Conservation (phyloP, 352 stramenopile genomes). For the Phytopythium cucurbitacearum region DNA sequence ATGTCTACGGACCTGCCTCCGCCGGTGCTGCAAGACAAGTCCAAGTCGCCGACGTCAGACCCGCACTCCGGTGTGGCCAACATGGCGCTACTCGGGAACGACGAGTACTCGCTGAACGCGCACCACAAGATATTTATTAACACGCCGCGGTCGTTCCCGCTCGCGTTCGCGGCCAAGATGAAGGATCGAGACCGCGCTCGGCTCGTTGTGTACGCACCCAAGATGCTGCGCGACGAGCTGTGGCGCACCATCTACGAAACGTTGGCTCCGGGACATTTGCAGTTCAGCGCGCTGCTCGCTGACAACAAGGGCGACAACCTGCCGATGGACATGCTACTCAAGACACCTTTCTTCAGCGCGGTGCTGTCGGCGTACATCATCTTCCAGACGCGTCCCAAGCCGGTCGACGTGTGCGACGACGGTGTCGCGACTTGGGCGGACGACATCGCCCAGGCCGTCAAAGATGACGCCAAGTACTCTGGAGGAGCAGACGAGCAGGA, state of each 20-base stretch:
- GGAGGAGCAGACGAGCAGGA: conserved; percentile 12
- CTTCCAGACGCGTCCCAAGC: conserved; percentile 30
- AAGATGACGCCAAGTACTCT: not conserved
- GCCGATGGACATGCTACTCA: conserved; percentile 55
- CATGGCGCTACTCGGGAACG: conserved; percentile 27
- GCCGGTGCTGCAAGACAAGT: conserved; percentile 54
- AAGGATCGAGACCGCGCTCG: conserved; percentile 34
- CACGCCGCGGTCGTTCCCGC: conserved; percentile 58
- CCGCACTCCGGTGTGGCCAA: no score
- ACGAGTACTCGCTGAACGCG: conserved; percentile 66
- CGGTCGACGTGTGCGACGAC: conserved; percentile 13
- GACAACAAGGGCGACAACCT: conserved; percentile 64
- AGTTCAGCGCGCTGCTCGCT: conserved; percentile 48
- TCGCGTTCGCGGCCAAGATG: conserved; percentile 41
- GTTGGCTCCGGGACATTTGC: conserved; percentile 44
- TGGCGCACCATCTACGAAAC: conserved; percentile 73
- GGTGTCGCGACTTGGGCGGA: conserved; percentile 13
- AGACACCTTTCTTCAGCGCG: conserved; percentile 55
- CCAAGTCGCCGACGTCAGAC: conserved; percentile 27
- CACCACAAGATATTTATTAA: conserved; percentile 87
- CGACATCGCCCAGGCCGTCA: conserved; percentile 9
- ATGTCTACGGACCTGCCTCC: conserved; percentile 58
- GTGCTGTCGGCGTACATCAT: conserved; percentile 62
- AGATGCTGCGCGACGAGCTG: conserved; percentile 68
- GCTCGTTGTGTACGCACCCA: conserved; percentile 53